phyloP scores from a whole-genome alignment of 2,329 filamentous ascomycete species.

The Penicillium sp. region DNA sequence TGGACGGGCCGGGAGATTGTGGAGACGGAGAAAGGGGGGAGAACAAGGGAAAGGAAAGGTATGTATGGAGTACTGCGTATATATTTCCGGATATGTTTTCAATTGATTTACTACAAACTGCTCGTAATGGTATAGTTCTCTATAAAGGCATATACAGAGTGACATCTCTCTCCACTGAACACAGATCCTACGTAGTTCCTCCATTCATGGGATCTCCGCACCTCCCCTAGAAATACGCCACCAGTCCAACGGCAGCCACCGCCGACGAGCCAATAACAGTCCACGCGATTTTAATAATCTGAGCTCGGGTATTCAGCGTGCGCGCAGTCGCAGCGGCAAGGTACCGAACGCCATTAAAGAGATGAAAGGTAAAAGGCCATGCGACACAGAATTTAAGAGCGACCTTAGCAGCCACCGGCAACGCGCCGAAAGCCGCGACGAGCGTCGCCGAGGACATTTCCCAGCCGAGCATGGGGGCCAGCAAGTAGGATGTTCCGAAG shows the following conservation, averaged over 20 bases:
- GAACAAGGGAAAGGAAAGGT: too few relatives aligned
- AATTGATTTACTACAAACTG: not conserved
- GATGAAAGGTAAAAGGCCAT: constrained; percentile 64
- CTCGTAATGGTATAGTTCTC: not conserved
- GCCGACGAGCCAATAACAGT: constrained; percentile 12
- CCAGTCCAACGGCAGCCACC: not conserved
- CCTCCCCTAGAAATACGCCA: not conserved
- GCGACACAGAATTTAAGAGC: constrained; percentile 56
- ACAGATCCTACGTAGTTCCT: not conserved
- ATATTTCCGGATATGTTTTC: too few relatives aligned
- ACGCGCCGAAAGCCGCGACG: constrained; percentile 59
- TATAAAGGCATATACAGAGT: not conserved
- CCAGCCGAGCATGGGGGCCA: constrained; percentile 67
- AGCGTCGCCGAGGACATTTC: constrained; percentile 60
- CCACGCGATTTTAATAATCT: constrained; percentile 17
- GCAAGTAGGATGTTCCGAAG: constrained; percentile 74
- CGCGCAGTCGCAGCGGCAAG: constrained; percentile 63
- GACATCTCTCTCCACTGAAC: not conserved
- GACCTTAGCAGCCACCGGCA: constrained; percentile 57
- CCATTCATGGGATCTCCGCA: not conserved
- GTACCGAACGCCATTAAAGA: constrained; percentile 64
- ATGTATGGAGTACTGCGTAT: not conserved
- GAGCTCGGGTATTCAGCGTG: constrained; percentile 7
- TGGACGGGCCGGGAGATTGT: too few relatives aligned
- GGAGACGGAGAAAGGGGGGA: too few relatives aligned